Conservation (phyloP, 768 basidiomycete genomes). For the Leucosporidium scottii region DNA sequence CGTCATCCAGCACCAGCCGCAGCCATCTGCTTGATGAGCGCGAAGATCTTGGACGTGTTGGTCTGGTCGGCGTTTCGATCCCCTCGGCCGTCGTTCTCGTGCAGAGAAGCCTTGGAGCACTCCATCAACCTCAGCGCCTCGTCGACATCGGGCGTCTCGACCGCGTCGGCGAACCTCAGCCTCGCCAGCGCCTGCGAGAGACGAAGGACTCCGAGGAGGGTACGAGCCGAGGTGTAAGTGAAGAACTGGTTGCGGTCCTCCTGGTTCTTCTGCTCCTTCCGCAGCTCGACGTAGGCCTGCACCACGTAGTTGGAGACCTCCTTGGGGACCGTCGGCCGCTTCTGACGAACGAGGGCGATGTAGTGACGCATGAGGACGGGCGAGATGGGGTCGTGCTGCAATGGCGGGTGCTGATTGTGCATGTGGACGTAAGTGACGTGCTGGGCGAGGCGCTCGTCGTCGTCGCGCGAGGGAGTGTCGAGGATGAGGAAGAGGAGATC, state of each 20-base stretch:
- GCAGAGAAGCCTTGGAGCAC: conserved; percentile 83
- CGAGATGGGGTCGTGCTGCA: conserved; percentile 75
- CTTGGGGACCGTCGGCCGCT: conserved; percentile 81
- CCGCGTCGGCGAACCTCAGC: conserved; percentile 71
- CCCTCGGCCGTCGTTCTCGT: conserved; percentile 72
- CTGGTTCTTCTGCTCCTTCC: conserved; percentile 86
- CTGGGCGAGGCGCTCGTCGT: conserved; percentile 89
- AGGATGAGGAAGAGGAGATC: conserved; percentile 93
- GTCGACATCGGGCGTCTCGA: conserved; percentile 82
- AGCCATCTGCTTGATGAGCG: conserved; percentile 83
- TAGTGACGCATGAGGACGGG: conserved; percentile 89
- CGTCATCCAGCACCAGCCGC: conserved; percentile 21
- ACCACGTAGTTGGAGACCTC: conserved; percentile 88
- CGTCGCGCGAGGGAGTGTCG: conserved; percentile 89
- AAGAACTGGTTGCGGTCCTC: conserved; percentile 80
- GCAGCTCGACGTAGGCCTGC: conserved; percentile 88
- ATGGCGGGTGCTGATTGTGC: conserved; percentile 78
- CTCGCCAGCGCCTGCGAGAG: conserved; percentile 91
- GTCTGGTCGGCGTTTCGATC: conserved; percentile 66
- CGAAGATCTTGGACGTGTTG: conserved; percentile 72
- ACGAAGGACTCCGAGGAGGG: conserved; percentile 86
- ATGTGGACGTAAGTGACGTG: conserved; percentile 99
- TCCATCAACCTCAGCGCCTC: conserved; percentile 96
- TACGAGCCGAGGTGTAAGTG: conserved; percentile 91
- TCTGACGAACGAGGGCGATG: conserved; percentile 81